Percentiles rank a stretch among this genome's conserved stretches.
phyloP scores from a whole-genome alignment of 345 rosid genomes.

The Reutealis trisperma region DNA sequence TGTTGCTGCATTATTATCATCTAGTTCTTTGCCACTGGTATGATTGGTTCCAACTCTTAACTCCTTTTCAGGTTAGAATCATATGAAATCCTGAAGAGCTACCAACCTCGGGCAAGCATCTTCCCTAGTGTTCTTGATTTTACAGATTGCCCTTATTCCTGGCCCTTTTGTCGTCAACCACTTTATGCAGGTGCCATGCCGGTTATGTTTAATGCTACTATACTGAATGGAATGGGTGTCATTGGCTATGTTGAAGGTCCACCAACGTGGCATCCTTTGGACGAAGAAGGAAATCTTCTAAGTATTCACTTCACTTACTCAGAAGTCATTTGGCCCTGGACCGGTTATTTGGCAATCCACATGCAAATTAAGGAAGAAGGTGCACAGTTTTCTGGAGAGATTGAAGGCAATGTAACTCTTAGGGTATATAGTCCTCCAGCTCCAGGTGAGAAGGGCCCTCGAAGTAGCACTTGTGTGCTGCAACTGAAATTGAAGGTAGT shows the following conservation, averaged over 20 bases:
- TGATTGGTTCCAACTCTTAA: slow-evolving; percentile 33
- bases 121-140: slow-evolving; percentile 87
- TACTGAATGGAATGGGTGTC: slow-evolving; percentile 97
- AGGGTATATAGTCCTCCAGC: slow-evolving; percentile 74
- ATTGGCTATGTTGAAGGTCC: slow-evolving; percentile 77
- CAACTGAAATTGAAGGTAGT: slow-evolving; percentile 79
- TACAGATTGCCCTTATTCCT: slow-evolving; percentile 89
- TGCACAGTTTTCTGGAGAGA: slow-evolving; percentile 73
- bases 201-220: slow-evolving; percentile 81
- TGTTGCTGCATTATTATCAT: slow-evolving; percentile 11
- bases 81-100: slow-evolving; percentile 86
- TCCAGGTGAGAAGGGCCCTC: slow-evolving; percentile 59
- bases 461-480: slow-evolving; percentile 73
- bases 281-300: slow-evolving; percentile 86
- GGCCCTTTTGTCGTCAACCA: slow-evolving; percentile 99
- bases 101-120: slow-evolving; percentile 90
- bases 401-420: slow-evolving; percentile 81
- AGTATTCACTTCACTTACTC: slow-evolving; percentile 82
- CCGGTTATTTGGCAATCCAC: slow-evolving; percentile 93
- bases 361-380: slow-evolving; percentile 99
- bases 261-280: slow-evolving; percentile 89
- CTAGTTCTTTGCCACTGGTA: neutral
- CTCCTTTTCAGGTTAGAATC: slow-evolving; percentile 85
- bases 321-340: slow-evolving; percentile 97
- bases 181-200: slow-evolving; percentile 98